Conservation (phyloP, 2,329 filamentous ascomycete genomes). For the Fusarium albosuccineum region DNA sequence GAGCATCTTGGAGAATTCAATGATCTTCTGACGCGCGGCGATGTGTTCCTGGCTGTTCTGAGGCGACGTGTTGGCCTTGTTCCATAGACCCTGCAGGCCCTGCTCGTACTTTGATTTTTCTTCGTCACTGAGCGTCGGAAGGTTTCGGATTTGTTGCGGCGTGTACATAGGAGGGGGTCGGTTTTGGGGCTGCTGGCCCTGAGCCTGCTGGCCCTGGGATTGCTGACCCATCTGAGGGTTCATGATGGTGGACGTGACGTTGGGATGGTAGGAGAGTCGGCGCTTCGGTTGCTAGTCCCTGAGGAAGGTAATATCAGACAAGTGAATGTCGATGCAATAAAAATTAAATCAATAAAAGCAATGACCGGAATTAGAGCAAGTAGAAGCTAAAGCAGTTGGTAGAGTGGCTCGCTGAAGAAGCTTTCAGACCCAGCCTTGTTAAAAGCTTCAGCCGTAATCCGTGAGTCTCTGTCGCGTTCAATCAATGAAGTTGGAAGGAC, state of each 20-base stretch:
- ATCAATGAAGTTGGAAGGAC: slow-evolving; percentile 12
- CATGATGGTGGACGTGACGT: slow-evolving; percentile 28
- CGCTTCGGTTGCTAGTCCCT: not conserved
- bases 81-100: slow-evolving; percentile 68
- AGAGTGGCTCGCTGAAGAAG: not conserved
- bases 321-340: not conserved
- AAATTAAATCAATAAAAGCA: not conserved
- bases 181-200: slow-evolving; percentile 39
- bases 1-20: slow-evolving; percentile 71
- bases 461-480: slow-evolving; percentile 26
- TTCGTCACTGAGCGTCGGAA: slow-evolving; percentile 64
- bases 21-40: slow-evolving; percentile 68
- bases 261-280: not conserved
- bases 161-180: slow-evolving; percentile 59
- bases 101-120: slow-evolving; percentile 72
- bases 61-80: slow-evolving; percentile 61
- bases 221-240: slow-evolving; percentile 46
- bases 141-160: slow-evolving; percentile 64
- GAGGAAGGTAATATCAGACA: not conserved
- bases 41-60: slow-evolving; percentile 63
- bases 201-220: slow-evolving; percentile 42
- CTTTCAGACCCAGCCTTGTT: slow-evolving; percentile 16
- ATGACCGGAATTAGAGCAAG: not conserved
- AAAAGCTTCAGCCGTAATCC: slow-evolving; percentile 22
- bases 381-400: no score